Percentiles rank a stretch among this genome's conserved stretches.
These are phyloP conservation scores for Paramyrothecium sp. DNA, from an alignment of 2,329 filamentous ascomycete genomes.

Conservation along the genomic window DNA sequence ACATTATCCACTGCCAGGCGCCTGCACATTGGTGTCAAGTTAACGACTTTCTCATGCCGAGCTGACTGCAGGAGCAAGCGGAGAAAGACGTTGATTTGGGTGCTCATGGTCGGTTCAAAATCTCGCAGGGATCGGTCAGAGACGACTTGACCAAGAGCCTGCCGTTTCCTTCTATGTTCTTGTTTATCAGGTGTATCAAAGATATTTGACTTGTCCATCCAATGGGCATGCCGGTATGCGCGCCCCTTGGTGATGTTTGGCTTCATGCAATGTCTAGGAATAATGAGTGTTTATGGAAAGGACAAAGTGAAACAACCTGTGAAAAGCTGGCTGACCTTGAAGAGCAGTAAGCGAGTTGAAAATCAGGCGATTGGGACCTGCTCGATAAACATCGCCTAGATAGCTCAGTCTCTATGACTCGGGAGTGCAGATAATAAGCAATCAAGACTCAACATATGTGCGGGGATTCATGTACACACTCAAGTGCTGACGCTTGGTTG, in stretches of 20 bases:
- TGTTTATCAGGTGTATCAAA: background rate
- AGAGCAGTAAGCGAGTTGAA: constrained; percentile 11
- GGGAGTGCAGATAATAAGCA: background rate
- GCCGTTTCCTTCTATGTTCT: background rate
- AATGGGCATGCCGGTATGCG: background rate
- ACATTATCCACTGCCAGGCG: background rate
- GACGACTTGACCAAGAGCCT: background rate
- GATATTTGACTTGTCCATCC: background rate
- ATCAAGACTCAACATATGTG: constrained; percentile 3
- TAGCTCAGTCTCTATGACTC: background rate
- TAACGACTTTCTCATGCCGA: background rate
- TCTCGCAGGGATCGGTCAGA: background rate
- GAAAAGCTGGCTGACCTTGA: constrained; percentile 2
- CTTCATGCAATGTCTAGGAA: background rate
- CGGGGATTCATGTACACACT: background rate
- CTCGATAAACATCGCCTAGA: constrained; percentile 3
- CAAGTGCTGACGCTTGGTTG: constrained; percentile 4
- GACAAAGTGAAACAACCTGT: too few species aligned
- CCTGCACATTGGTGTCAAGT: background rate
- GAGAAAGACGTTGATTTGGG: background rate
- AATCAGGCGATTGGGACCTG: constrained; percentile 9
- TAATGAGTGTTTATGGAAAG: too few species aligned
- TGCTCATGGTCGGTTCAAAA: background rate
- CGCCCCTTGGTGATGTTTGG: background rate
- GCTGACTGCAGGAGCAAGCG: background rate